Evolutionary conservation across 805 yeast species (phyloP).

Genomic region (Millerago galiae): DNA sequence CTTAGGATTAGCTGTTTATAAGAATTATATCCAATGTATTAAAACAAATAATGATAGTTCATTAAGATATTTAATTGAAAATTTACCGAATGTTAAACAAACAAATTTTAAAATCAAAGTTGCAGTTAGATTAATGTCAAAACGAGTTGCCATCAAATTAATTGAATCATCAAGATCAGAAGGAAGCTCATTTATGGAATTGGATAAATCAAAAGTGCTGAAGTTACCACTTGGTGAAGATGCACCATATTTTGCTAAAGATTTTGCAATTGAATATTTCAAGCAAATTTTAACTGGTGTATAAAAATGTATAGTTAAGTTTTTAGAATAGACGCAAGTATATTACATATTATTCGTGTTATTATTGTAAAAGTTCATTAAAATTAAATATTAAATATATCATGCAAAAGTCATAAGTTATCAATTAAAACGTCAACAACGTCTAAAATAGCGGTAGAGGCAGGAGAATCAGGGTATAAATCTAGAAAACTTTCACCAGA

Average conservation of each 20-base stretch:
- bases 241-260: conserved; percentile 10
- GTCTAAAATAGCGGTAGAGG: conserved; percentile 75
- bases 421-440: conserved; percentile 73
- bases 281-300: conserved; percentile 7
- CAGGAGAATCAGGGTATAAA: conserved; percentile 85
- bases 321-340: no score
- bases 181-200: conserved; percentile 10
- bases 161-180: conserved; percentile 11
- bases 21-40: conserved; percentile 37
- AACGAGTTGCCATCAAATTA: conserved; percentile 31
- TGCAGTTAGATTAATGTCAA: conserved; percentile 49
- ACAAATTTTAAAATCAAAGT: conserved; percentile 34
- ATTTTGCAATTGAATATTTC: conserved; percentile 7
- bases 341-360: no score
- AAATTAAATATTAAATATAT: not conserved
- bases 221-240: conserved; percentile 38
- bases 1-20: conserved; percentile 53
- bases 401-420: conserved; percentile 18
- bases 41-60: conserved; percentile 20
- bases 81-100: conserved; percentile 37
- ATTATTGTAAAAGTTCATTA: not conserved
- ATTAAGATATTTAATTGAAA: conserved; percentile 37
- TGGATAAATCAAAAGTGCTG: conserved; percentile 29
- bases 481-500: conserved; percentile 80
- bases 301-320: not conserved